Percentiles rank a stretch among this genome's conserved stretches.
phyloP scores from a whole-genome alignment of 148 eudicot species.

The Cornus kousa region DNA sequence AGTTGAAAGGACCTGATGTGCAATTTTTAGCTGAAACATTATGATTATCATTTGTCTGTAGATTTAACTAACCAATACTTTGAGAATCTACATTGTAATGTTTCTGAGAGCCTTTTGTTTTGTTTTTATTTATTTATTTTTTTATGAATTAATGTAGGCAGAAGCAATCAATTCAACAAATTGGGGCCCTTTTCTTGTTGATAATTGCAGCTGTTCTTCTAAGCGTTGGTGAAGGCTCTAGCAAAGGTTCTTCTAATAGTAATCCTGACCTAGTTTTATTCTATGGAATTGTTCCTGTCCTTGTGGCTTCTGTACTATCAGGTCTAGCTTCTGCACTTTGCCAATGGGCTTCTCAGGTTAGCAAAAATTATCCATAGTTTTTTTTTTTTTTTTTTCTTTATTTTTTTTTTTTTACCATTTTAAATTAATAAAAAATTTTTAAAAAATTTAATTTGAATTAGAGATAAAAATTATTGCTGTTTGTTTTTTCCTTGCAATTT shows the following conservation, averaged over 20 bases:
- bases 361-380: slow-evolving; percentile 14
- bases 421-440: no score
- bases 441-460: no score
- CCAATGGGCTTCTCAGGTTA: slow-evolving; percentile 99
- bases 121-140: no score
- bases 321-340: slow-evolving; percentile 96
- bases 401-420: no score
- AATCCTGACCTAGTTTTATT: slow-evolving; percentile 73
- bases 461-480: background rate
- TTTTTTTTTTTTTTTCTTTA: background rate
- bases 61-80: background rate
- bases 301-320: slow-evolving; percentile 90
- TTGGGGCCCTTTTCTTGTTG: slow-evolving; percentile 88
- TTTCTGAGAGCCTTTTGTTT: slow-evolving; percentile 10
- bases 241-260: slow-evolving; percentile 59
- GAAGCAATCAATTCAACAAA: slow-evolving; percentile 89
- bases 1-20: background rate
- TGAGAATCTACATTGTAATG: background rate
- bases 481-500: background rate
- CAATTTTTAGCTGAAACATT: background rate
- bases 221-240: slow-evolving; percentile 92
- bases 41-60: background rate
- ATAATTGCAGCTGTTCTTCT: slow-evolving; percentile 88
- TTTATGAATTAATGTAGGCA: slow-evolving; percentile 52
- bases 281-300: slow-evolving; percentile 81